These are phyloP conservation scores for Cytospora paraplurivora DNA, from an alignment of 2,329 filamentous ascomycete genomes.

Conservation along the genomic window DNA sequence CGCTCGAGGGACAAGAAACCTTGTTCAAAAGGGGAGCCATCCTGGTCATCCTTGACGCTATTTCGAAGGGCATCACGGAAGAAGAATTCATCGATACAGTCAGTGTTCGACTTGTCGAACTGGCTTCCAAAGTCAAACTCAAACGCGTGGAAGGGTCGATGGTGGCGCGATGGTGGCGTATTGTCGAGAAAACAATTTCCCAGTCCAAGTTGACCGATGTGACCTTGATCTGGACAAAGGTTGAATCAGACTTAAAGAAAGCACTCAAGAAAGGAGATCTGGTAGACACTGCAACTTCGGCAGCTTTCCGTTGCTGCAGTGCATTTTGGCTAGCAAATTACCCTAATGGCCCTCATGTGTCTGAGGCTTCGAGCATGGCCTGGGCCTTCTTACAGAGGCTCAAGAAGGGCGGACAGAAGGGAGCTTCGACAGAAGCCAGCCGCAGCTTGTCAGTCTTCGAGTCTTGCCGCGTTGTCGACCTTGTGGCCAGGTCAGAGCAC, in stretches of 20 bases:
- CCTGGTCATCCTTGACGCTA: slow-evolving; percentile 46
- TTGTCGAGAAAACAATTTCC: slow-evolving; percentile 35
- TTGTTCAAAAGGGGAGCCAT: slow-evolving; percentile 37
- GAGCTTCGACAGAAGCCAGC: slow-evolving; percentile 3
- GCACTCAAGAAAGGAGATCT: slow-evolving; percentile 32
- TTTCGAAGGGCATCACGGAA: slow-evolving; percentile 45
- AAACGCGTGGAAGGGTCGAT: slow-evolving; percentile 16
- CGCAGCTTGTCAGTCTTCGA: slow-evolving; percentile 19
- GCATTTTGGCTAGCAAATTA: slow-evolving; percentile 37
- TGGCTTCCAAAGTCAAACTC: slow-evolving; percentile 32
- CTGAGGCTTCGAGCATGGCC: slow-evolving; percentile 33
- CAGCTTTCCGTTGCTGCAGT: slow-evolving; percentile 38
- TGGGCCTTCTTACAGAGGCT: slow-evolving; percentile 36
- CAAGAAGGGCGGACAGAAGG: slow-evolving; percentile 24
- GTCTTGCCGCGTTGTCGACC: slow-evolving; percentile 14
- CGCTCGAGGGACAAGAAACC: slow-evolving; percentile 41
- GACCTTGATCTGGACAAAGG: slow-evolving; percentile 34
- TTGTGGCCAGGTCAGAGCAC: slow-evolving; percentile 11
- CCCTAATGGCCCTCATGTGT: slow-evolving; percentile 32
- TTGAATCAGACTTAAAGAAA: slow-evolving; percentile 32
- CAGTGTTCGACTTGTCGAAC: slow-evolving; percentile 43
- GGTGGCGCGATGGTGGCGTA: slow-evolving; percentile 30
- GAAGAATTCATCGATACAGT: slow-evolving; percentile 48
- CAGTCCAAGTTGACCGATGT: slow-evolving; percentile 34
- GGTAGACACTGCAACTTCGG: slow-evolving; percentile 31